Conservation (phyloP, 148 eudicot genomes). For the Cornus kousa region DNA sequence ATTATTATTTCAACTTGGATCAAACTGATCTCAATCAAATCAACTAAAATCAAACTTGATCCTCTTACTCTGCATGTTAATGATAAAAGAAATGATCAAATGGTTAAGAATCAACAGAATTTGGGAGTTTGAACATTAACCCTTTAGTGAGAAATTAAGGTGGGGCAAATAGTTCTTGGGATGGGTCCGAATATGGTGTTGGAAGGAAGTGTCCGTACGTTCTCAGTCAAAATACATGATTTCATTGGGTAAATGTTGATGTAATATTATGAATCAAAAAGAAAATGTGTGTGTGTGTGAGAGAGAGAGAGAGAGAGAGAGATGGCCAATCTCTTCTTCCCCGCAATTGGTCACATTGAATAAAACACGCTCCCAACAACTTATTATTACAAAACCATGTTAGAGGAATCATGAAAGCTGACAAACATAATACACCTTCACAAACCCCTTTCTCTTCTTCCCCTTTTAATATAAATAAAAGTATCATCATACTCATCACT, state of each 20-base stretch:
- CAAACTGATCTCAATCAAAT: too few species aligned
- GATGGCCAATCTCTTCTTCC: neutral
- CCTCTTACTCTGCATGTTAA: too few species aligned
- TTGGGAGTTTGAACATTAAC: neutral
- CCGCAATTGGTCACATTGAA: neutral
- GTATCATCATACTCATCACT: neutral
- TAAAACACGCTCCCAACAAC: constrained; percentile 12
- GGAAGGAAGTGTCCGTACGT: neutral
- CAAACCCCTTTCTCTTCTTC: constrained; percentile 5
- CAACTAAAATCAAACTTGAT: too few species aligned
- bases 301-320: constrained; percentile 7
- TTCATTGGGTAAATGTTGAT: neutral
- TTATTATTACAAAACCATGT: constrained; percentile 22
- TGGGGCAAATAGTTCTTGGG: neutral
- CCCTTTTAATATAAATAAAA: neutral
- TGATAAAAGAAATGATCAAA: neutral
- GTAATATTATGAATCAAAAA: neutral
- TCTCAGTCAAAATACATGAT: constrained; percentile 17
- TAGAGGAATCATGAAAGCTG: constrained; percentile 27
- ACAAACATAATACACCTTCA: constrained; percentile 24
- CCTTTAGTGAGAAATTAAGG: neutral
- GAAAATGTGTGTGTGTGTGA: neutral
- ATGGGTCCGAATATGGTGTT: neutral
- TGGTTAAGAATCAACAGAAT: neutral
- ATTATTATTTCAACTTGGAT: too few species aligned